Evolutionary conservation across 2,329 filamentous ascomycete species (phyloP), one percentile per base, ranked within the genome.

Genomic region (Trichoderma sp.): DNA sequence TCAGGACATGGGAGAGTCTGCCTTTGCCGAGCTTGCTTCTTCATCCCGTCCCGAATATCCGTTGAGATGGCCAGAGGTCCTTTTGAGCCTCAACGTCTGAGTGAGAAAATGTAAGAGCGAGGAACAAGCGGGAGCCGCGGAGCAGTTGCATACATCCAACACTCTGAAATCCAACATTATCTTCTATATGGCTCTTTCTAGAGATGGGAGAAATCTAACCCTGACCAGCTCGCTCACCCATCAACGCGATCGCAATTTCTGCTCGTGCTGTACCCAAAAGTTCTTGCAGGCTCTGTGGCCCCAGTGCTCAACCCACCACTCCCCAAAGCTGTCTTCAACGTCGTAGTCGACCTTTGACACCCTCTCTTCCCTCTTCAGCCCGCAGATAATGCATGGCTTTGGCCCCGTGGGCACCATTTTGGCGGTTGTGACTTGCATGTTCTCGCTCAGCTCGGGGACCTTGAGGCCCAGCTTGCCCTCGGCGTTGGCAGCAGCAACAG

Each of bases 231-330:
- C 7, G 15, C 21, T 34, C 5, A 21, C 12, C 12, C 39, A 3
- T 58, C 70, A 95, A 72, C 90, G 84, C 71, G 90, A 89, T 68
- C 87, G 85, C 69, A 97, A 79, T 65, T 82, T 82, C 61, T 82
- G 82, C 75, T 91, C 90, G 75, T 96, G 89, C 71, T 89, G 82
- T 66, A 89, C 79, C 94, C 94, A 98, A 73, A 97, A 97, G 68
- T 90, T 89, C 74, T 86, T 86, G 77, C 94, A 98, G 21, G 86
- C 85, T 67, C 86, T 81, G 77, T 93, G 90, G 0, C 90, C 92
- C 90, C 92, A 93, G 75, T 94, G 89, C 52, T 97, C 93, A 48
- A 90, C 82, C 94, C 94, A 98, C 92, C 93, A 98, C 79, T 98
- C 94, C 14, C 92, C 93, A 80, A 97, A 97, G 75, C 90, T 93